A percentile compares a stretch with the other conserved stretches of the same genome.
Conservation (phyloP, 2,329 filamentous ascomycete genomes). For the Pseudocercospora macadamiae region DNA sequence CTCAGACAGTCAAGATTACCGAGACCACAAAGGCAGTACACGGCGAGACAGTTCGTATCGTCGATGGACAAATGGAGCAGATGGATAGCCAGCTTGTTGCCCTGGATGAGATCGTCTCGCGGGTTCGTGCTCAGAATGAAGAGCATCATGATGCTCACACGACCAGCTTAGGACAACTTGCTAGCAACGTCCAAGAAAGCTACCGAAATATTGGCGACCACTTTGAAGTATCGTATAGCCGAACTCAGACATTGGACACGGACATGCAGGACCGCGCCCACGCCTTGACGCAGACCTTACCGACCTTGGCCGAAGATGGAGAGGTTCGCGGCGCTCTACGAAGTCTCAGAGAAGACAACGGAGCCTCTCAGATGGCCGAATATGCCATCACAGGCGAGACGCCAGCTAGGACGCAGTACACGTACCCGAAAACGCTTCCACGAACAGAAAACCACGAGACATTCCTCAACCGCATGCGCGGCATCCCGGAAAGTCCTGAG, state of each 20-base stretch:
- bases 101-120: conserved; percentile 85
- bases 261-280: conserved; percentile 66
- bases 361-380: conserved; percentile 68
- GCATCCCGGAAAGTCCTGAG: conserved; percentile 35
- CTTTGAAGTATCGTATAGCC: conserved; percentile 68
- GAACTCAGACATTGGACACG: conserved; percentile 68
- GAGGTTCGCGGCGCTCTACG: conserved; percentile 70
- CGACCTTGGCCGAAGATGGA: conserved; percentile 58
- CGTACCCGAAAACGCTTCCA: conserved; percentile 78
- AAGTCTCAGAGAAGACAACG: conserved; percentile 71
- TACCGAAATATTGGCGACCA: conserved; percentile 72
- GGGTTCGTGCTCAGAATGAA: conserved; percentile 79
- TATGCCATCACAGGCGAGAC: conserved; percentile 86
- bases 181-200: conserved; percentile 70
- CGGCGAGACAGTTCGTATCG: conserved; percentile 84
- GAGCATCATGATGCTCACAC: conserved; percentile 72
- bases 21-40: conserved; percentile 84
- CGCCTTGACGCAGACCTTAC: conserved; percentile 63
- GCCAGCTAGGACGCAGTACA: conserved; percentile 77
- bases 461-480: conserved; percentile 57
- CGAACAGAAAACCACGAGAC: conserved; percentile 68
- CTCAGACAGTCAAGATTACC: conserved; percentile 82
- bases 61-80: conserved; percentile 84
- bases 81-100: conserved; percentile 87
- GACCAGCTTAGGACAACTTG: conserved; percentile 67